These are phyloP conservation scores for Dacryopinax spathularia DNA, from an alignment of 768 basidiomycete genomes.

Conservation along the genomic window DNA sequence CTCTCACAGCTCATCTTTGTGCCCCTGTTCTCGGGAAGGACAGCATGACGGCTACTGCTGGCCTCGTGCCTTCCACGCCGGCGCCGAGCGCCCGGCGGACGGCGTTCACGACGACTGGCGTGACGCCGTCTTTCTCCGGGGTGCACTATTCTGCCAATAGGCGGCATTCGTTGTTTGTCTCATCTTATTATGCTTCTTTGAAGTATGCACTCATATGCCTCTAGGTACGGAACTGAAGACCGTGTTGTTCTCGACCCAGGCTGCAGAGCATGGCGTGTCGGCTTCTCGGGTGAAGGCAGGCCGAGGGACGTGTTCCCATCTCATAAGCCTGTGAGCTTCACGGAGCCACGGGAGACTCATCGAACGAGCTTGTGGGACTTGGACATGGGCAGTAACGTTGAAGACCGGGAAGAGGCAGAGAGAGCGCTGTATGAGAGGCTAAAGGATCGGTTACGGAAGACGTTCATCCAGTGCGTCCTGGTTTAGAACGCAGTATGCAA, in stretches of 20 bases:
- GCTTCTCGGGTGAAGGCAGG: conserved; percentile 89
- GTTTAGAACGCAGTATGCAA: conserved; percentile 5
- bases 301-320: conserved; percentile 78
- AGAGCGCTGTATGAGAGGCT: conserved; percentile 54
- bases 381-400: conserved; percentile 24
- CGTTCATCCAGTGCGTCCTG: conserved; percentile 66
- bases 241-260: conserved; percentile 90
- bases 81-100: not conserved
- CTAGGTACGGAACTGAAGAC: conserved; percentile 81
- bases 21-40: not conserved
- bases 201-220: not conserved
- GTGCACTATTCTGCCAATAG: not conserved
- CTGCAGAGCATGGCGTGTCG: conserved; percentile 88
- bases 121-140: not conserved
- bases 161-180: not conserved
- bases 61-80: conserved; percentile 3
- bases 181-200: not conserved
- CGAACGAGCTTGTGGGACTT: not conserved
- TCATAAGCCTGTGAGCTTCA: not conserved
- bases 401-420: conserved; percentile 57
- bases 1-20: not conserved
- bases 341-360: conserved; percentile 4
- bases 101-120: not conserved
- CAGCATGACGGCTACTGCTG: not conserved
- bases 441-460: conserved; percentile 53